Percentiles rank a stretch among this genome's conserved stretches.
Conservation (phyloP, 2,329 filamentous ascomycete species). For the Fusarium chuoi region DNA sequence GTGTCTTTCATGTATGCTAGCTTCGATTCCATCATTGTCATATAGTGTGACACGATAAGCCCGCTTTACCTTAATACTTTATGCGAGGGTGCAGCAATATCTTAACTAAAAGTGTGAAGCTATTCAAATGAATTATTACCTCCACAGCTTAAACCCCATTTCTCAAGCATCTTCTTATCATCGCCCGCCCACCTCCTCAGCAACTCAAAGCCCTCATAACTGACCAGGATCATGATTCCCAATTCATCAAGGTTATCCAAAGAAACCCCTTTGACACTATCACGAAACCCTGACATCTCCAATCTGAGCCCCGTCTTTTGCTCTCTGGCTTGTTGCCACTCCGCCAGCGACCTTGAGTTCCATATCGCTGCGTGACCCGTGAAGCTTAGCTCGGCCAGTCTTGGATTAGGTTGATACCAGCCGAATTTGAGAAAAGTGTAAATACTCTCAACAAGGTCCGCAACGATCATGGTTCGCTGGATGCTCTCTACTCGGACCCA, state of each 20-base stretch:
- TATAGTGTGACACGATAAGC: no score
- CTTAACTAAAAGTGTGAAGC: fast-evolving
- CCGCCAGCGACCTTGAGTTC: fast-evolving
- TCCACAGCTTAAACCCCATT: neutral
- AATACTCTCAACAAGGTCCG: neutral
- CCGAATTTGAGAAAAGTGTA: neutral
- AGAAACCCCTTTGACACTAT: fast-evolving
- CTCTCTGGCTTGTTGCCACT: neutral
- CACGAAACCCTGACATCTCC: fast-evolving
- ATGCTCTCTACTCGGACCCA: neutral
- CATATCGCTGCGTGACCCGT: fast-evolving
- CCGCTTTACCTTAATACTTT: neutral
- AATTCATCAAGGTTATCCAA: neutral
- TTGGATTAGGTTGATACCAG: neutral
- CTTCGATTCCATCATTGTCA: no score
- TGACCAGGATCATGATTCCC: neutral
- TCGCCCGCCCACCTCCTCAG: neutral
- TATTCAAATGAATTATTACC: neutral
- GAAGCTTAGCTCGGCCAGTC: neutral
- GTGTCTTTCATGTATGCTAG: neutral
- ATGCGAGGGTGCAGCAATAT: no score
- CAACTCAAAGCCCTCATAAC: neutral
- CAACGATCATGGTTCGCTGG: neutral
- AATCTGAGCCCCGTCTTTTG: fast-evolving
- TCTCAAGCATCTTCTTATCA: fast-evolving